Base-by-base conservation (phyloP, 768 basidiomycete genomes). In the Kwoniella mangroviensis region DNA sequence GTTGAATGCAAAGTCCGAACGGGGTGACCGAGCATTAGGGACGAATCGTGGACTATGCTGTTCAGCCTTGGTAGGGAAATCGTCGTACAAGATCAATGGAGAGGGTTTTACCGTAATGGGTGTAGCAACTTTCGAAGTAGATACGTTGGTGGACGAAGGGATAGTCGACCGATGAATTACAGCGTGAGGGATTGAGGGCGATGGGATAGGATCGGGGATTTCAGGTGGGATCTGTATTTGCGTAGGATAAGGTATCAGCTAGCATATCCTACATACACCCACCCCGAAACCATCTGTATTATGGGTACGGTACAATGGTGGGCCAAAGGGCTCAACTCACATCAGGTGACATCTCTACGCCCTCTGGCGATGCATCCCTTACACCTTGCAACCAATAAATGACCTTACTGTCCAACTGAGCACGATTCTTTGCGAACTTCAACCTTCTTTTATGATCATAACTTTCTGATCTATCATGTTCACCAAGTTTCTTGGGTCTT, bases 351-450 rank as follows among this genome's bases (percentile, higher is more conserved):
- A 10, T 19, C 7, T 15, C 42, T 24, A 17, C 17, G 13, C 60
- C 60, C 28, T 24, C 42, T 19, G 60, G 45, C 43, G n/a, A 62
- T 19, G 41, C 60, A n/a, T 62, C 60, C 28, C 9, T 9, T 15
- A 62, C 42, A 34, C 42, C 60, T 13, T 42, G 10, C 34, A 15
- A 62, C 60, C 60, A 62, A 42, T 4, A 22, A 26, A 26, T 28
- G 19, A 62, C 28, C 60, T 62, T 62, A 17, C 21, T 49, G 2
- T 43, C 42, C 28, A 62, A 40, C 21, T 42, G 40, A 10, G 11
- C 21, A 28, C 60, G 60, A 49, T 62, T 10, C 43, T 62, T 62
- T 10, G 42, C 42, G 21, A 62, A 62, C 26, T 28, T 62, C 60
- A 49, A 34, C 21, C 19, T 43, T 26, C 58, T 34, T 17, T 43